Conservation (phyloP, 2,329 filamentous ascomycete species). For the Xylariaceae sp. region DNA sequence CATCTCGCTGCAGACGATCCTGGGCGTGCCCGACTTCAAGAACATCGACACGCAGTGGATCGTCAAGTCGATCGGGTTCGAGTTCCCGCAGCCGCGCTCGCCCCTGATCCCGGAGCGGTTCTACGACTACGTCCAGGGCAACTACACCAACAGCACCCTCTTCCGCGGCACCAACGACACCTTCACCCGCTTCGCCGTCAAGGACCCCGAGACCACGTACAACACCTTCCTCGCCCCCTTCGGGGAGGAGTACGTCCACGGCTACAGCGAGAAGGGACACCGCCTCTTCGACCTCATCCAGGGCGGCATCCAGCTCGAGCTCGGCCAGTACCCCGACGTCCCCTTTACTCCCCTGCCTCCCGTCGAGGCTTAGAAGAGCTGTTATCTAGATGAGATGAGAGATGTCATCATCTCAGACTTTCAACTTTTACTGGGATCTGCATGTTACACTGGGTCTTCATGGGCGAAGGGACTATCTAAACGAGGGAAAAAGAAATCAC, state of each 20-base stretch:
- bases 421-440: no score
- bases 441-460: no score
- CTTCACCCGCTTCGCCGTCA: conserved; percentile 16
- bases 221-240: conserved; percentile 17
- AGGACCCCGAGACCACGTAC: conserved; percentile 17
- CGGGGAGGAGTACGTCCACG: conserved; percentile 14
- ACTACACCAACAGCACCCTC: conserved; percentile 18
- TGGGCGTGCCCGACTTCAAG: conserved; percentile 17
- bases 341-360: conserved; percentile 12
- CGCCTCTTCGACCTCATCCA: conserved; percentile 20
- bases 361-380: no score
- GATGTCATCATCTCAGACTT: no score
- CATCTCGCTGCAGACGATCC: conserved; percentile 16
- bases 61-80: conserved; percentile 17
- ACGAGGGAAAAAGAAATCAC: no score
- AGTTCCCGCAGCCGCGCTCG: conserved; percentile 16
- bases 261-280: conserved; percentile 11
- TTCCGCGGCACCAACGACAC: conserved; percentile 20
- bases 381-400: no score
- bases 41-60: conserved; percentile 19
- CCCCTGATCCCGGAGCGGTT: conserved; percentile 14
- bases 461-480: no score
- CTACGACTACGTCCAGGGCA: conserved; percentile 18
- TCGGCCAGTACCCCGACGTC: conserved; percentile 15
- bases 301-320: conserved; percentile 14